Base-by-base conservation (phyloP, 78 protist genomes). In the Anaeramoeba flamelloides region DNA sequence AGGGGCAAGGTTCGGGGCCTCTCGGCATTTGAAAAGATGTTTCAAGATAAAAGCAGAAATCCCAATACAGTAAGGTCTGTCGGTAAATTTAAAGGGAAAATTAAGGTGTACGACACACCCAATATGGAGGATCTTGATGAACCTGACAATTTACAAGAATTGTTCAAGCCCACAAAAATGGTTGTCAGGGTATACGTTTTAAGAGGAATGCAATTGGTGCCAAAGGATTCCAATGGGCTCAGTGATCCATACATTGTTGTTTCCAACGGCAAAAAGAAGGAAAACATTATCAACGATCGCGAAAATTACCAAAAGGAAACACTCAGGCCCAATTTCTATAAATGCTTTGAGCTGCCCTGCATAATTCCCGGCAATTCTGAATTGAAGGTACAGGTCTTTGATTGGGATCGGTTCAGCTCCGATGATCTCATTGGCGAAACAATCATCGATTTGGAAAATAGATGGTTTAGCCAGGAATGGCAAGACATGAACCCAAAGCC, bases 361-460 rank as follows among this genome's bases (percentile, higher is more conserved):
- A 36, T 53, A 32, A 26, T 79, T 31, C 81, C 81, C 3, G 81
- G 81, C 3, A 38, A 22, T 40, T 33, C 53, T 36, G 81, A 79
- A 4, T 53, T 79, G 38, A n/a, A 26, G n/a, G n/a, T 79, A 31
- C 3, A 3, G 26, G 81, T 79, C 3, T 38, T 17, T 31, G 81
- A 79, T 31, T 38, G 4, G 31, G 81, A 79, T 31, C n/a, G 4
- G 4, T 30, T 79, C 8, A 32, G 2, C 31, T 2, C 53, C 40
- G 81, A 79, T 53, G 81, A 79, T 79, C 81, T 38, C 4, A 79
- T 79, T 4, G 81, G 81, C 3, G 81, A 36, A 40, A 79, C 81
- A 36, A 26, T 36, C 40, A 79, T 79, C 3, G 81, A 79, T 31
- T 40, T 79, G 3, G 81, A 79, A 31, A 79, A 79, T 40, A 22